phyloP scores from a whole-genome alignment of 1,284 basidiomycete genomes.

The Anthracocystis panici-leucophaei region DNA sequence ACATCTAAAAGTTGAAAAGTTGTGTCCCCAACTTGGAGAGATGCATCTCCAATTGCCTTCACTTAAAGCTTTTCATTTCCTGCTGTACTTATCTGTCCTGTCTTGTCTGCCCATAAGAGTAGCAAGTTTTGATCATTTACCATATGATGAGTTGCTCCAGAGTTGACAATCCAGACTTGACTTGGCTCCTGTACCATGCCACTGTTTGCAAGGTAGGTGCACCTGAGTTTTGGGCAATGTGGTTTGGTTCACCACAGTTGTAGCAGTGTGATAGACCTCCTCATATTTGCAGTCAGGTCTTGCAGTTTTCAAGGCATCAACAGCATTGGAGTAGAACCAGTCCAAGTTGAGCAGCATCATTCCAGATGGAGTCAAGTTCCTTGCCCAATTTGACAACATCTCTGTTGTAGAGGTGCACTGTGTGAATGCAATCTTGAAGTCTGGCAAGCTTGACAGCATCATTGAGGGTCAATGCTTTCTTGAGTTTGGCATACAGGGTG shows the following conservation, averaged over 20 bases:
- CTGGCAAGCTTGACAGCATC: too few relatives aligned
- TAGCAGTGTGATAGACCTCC: neutral
- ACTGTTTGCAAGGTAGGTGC: too few relatives aligned
- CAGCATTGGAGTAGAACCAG: neutral
- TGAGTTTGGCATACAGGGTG: too few relatives aligned
- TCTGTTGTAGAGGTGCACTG: neutral
- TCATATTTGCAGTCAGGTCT: constrained; percentile 1
- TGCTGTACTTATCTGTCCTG: neutral
- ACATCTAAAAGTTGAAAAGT: constrained; percentile 4
- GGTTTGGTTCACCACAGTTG: too few relatives aligned
- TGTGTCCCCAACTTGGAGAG: too few relatives aligned
- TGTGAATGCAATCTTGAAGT: too few relatives aligned
- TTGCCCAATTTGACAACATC: constrained; percentile 8
- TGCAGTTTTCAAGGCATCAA: constrained; percentile 1
- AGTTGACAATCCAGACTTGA: constrained; percentile 1
- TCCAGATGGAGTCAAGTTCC: constrained; percentile 6
- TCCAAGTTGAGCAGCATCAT: constrained; percentile 8
- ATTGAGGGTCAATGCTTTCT: too few relatives aligned
- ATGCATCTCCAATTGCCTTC: too few relatives aligned
- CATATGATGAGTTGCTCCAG: constrained; percentile 9
- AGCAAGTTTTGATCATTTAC: constrained; percentile 4
- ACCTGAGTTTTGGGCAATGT: too few relatives aligned
- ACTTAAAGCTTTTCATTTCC: constrained; percentile 3
- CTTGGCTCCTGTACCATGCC: neutral
- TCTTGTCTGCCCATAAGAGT: neutral